phyloP scores from a whole-genome alignment of 1,284 basidiomycete genomes.

The Ustilago esculenta region DNA sequence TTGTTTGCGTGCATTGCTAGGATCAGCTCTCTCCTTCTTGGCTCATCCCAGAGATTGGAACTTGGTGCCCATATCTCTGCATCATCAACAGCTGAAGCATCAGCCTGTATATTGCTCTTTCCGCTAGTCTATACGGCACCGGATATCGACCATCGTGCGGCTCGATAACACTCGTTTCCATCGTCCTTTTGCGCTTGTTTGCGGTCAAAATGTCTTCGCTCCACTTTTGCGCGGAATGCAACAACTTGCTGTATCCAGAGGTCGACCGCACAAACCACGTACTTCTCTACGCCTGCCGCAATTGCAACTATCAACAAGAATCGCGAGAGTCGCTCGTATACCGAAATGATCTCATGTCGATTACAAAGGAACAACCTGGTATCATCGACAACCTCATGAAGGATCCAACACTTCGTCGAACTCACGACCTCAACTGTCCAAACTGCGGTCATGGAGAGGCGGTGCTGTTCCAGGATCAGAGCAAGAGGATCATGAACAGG shows the following conservation, averaged over 20 bases:
- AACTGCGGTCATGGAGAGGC: slow-evolving; percentile 58
- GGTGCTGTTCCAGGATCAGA: slow-evolving; percentile 65
- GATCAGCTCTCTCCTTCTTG: too few relatives aligned
- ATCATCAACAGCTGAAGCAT: too few relatives aligned
- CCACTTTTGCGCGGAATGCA: slow-evolving; percentile 69
- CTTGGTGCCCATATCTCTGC: too few relatives aligned
- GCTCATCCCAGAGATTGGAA: too few relatives aligned
- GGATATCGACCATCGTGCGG: too few relatives aligned
- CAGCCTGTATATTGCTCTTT: too few relatives aligned
- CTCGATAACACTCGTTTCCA: background rate
- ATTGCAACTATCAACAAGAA: slow-evolving; percentile 87
- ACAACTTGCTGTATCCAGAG: slow-evolving; percentile 88
- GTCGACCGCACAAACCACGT: slow-evolving; percentile 82
- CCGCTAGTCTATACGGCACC: too few relatives aligned
- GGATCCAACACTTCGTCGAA: slow-evolving; percentile 80
- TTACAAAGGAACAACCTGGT: slow-evolving; percentile 91
- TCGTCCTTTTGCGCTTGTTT: too few relatives aligned
- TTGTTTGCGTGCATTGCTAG: too few relatives aligned
- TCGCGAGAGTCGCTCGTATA: slow-evolving; percentile 90
- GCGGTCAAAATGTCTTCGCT: slow-evolving; percentile 53
- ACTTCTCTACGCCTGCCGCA: slow-evolving; percentile 91
- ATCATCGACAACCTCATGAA: slow-evolving; percentile 87
- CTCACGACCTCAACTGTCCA: slow-evolving; percentile 60
- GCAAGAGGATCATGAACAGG: slow-evolving; percentile 62
- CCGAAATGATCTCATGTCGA: slow-evolving; percentile 89